These are phyloP conservation scores for Ganoderma multipileum DNA, from an alignment of 1,284 basidiomycete species.

Conservation along the genomic window DNA sequence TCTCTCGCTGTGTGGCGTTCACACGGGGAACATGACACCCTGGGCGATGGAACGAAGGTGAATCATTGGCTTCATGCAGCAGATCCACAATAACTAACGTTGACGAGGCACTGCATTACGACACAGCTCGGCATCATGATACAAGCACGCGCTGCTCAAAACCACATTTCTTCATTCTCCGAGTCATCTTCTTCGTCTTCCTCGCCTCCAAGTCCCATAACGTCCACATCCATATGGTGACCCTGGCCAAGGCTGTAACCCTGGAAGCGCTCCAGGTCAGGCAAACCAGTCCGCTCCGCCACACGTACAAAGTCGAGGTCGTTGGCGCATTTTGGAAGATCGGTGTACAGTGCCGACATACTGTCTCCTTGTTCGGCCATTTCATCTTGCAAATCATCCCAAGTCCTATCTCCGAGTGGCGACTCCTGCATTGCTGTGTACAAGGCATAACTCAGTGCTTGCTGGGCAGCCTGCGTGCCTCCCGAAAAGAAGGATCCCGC, in stretches of 20 bases:
- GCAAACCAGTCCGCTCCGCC: slow-evolving; percentile 11
- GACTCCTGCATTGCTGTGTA: slow-evolving; percentile 19
- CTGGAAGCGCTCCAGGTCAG: not conserved
- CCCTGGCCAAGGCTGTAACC: not conserved
- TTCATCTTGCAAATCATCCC: slow-evolving; percentile 15
- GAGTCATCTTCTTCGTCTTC: not conserved
- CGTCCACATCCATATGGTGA: not conserved
- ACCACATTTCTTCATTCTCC: not conserved
- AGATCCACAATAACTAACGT: not conserved
- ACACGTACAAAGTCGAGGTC: slow-evolving; percentile 23
- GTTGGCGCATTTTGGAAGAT: slow-evolving; percentile 19
- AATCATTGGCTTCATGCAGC: not conserved
- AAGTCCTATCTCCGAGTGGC: slow-evolving; percentile 17
- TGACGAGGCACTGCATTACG: not conserved
- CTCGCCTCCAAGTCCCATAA: not conserved
- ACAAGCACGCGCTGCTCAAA: not conserved
- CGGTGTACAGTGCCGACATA: not conserved
- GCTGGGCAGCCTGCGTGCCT: slow-evolving; percentile 8
- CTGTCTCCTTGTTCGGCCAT: slow-evolving; percentile 1
- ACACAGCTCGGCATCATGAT: not conserved
- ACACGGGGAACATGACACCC: not conserved
- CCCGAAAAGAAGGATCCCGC: not conserved
- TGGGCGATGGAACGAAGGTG: not conserved
- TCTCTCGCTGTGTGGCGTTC: not conserved
- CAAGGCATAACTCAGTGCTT: slow-evolving; percentile 24